phyloP scores from a whole-genome alignment of 2,329 filamentous ascomycete genomes.

The Beauveria medogensis region DNA sequence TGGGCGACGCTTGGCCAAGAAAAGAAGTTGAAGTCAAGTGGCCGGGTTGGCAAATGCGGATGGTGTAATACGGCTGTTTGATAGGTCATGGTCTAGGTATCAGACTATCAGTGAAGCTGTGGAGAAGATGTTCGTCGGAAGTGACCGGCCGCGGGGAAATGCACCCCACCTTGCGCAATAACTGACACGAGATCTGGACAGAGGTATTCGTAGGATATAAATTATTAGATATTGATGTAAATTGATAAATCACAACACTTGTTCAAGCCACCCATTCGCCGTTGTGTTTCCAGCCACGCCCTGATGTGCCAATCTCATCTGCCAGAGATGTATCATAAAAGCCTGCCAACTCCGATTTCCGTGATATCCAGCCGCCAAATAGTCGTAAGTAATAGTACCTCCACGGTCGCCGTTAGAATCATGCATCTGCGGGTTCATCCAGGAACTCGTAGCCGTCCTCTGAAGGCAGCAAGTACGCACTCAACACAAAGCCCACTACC shows the following conservation, averaged over 20 bases:
- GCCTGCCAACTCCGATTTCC: background rate
- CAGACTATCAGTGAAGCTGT: background rate
- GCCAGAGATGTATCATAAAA: background rate
- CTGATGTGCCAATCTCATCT: background rate
- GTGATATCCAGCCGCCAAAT: background rate
- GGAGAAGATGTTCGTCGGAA: constrained; percentile 3
- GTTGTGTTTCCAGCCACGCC: background rate
- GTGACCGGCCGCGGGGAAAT: constrained; percentile 1
- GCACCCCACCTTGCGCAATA: background rate
- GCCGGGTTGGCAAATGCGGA: background rate
- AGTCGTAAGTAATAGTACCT: background rate
- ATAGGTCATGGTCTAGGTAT: background rate
- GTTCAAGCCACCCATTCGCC: background rate
- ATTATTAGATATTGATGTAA: background rate
- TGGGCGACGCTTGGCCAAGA: background rate
- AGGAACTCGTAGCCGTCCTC: constrained; percentile 81
- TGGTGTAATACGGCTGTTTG: background rate
- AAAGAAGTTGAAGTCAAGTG: background rate
- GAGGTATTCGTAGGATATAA: background rate
- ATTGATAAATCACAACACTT: background rate
- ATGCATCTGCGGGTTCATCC: constrained; percentile 45
- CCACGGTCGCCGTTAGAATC: constrained; percentile 9
- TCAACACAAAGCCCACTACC: constrained; percentile 53
- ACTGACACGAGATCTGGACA: background rate
- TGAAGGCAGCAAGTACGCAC: constrained; percentile 62